phyloP scores from a whole-genome alignment of 148 eudicot genomes.

The Nepenthes gracilis region DNA sequence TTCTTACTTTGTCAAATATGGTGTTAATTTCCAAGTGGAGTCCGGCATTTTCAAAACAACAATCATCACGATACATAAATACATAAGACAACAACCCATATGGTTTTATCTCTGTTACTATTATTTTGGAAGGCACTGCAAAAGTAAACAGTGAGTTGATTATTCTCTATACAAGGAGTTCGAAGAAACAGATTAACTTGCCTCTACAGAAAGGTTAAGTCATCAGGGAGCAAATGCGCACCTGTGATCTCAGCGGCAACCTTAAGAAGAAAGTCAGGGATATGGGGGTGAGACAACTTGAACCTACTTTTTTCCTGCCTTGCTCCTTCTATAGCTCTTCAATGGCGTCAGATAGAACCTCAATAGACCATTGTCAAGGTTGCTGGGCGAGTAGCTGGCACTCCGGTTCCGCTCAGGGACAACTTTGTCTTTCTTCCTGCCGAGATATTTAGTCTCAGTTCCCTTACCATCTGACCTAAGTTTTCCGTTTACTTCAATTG shows the following conservation, averaged over 20 bases:
- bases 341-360: constrained; percentile 78
- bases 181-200: too few species aligned
- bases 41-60: too few species aligned
- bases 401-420: constrained; percentile 40
- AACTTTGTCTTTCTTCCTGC: constrained; percentile 20
- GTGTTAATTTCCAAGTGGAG: too few species aligned
- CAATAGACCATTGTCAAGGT: constrained; percentile 33
- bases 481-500: constrained; percentile 10
- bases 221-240: too few species aligned
- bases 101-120: too few species aligned
- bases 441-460: constrained; percentile 8
- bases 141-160: too few species aligned
- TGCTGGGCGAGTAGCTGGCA: constrained; percentile 29
- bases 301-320: constrained; percentile 44
- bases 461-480: constrained; percentile 10
- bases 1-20: too few species aligned
- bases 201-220: too few species aligned
- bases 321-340: constrained; percentile 51
- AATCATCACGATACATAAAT: too few species aligned
- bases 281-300: constrained; percentile 32
- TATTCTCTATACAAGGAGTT: too few species aligned
- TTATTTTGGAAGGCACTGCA: too few species aligned
- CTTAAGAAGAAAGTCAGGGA: constrained; percentile 31
- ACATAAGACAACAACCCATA: too few species aligned
- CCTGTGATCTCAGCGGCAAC: constrained; percentile 7